These are phyloP conservation scores for Hypomyces rosellus DNA, from an alignment of 2,329 filamentous ascomycete genomes.

Conservation along the genomic window DNA sequence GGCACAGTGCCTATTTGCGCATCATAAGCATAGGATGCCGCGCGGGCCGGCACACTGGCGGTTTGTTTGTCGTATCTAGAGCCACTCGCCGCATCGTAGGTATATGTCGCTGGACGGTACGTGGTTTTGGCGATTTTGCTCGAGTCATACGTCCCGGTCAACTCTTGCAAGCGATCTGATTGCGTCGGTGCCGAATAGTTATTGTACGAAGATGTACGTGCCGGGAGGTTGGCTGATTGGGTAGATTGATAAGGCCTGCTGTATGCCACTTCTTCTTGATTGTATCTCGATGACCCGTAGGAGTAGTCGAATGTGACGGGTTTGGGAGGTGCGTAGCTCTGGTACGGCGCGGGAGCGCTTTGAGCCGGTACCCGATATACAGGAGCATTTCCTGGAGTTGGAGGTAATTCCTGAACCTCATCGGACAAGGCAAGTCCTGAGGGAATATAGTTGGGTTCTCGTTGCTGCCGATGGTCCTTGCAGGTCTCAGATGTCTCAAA, in stretches of 20 bases:
- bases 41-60: too few relatives aligned
- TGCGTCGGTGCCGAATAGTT: not conserved
- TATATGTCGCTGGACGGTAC: too few relatives aligned
- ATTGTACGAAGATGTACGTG: not conserved
- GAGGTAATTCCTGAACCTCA: not conserved
- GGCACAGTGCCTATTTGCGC: too few relatives aligned
- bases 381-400: not conserved
- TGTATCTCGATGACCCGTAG: too few relatives aligned
- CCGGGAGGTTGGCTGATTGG: conserved; percentile 2
- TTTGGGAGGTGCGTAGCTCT: not conserved
- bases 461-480: not conserved
- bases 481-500: conserved; percentile 2
- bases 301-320: too few relatives aligned
- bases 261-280: too few relatives aligned
- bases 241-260: too few relatives aligned
- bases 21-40: too few relatives aligned
- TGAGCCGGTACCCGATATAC: not conserved
- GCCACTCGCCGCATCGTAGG: too few relatives aligned
- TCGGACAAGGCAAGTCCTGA: not conserved
- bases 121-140: not conserved
- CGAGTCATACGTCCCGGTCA: not conserved
- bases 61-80: too few relatives aligned
- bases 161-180: not conserved
- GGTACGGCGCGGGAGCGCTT: not conserved
- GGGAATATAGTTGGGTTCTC: not conserved